Conservation (phyloP, 305 asterid species). For the Coffea humblotiana region DNA sequence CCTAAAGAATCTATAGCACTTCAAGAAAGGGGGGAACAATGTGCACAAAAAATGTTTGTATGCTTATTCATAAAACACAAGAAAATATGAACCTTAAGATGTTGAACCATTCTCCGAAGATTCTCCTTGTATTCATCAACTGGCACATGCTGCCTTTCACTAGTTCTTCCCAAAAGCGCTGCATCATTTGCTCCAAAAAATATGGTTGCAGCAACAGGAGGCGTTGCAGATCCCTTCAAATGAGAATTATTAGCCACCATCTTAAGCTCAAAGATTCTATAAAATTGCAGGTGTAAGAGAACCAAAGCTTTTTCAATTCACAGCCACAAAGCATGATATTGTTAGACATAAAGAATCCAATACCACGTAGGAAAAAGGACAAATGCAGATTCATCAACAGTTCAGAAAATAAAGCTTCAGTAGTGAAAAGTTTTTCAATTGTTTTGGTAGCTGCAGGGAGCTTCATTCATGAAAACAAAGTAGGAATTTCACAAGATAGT, state of each 20-base stretch:
- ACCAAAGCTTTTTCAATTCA: not conserved
- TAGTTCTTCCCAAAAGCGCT: conserved; percentile 60
- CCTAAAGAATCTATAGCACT: not conserved
- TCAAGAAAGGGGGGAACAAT: not conserved
- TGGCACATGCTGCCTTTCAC: conserved; percentile 83
- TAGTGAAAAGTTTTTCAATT: not conserved
- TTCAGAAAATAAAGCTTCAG: not conserved
- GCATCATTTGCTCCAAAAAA: conserved; percentile 96
- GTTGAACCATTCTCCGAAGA: conserved; percentile 60
- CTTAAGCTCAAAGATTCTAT: not conserved
- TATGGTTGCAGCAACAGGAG: conserved; percentile 68
- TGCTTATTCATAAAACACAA: not conserved
- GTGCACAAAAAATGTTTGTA: not conserved
- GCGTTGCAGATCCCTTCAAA: conserved; percentile 47
- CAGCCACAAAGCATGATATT: not conserved
- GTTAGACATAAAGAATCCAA: not conserved
- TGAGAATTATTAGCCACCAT: not conserved
- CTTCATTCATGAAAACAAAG: not conserved
- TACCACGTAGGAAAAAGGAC: not conserved
- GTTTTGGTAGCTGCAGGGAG: not conserved
- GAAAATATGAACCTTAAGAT: conserved; percentile 59
- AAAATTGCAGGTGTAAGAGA: not conserved
- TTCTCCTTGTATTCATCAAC: conserved; percentile 82
- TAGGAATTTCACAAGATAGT: not conserved
- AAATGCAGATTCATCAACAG: not conserved